These are phyloP conservation scores for Aspergillus brasiliensis DNA, from an alignment of 2,329 filamentous ascomycete genomes.

Conservation along the genomic window DNA sequence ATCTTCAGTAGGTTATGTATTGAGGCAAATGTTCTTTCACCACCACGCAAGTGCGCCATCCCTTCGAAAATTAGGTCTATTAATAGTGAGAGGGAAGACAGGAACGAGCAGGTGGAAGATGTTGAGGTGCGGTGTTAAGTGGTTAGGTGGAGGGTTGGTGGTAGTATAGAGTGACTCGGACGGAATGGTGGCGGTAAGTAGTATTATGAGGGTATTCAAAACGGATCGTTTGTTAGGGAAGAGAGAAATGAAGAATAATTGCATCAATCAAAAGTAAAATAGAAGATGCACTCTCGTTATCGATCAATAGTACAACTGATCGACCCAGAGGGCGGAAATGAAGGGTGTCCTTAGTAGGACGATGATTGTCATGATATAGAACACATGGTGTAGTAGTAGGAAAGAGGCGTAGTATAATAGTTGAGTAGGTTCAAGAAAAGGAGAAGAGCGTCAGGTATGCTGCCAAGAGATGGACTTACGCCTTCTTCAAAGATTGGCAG, in stretches of 20 bases:
- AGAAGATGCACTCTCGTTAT: slow-evolving; percentile 30
- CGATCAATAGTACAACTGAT: slow-evolving; percentile 31
- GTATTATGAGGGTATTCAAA: slow-evolving; percentile 8
- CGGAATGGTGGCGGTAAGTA: slow-evolving; percentile 8
- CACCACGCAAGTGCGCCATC: slow-evolving; percentile 37
- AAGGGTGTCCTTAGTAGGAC: slow-evolving; percentile 40
- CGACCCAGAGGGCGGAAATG: slow-evolving; percentile 29
- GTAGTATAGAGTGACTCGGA: slow-evolving; percentile 15
- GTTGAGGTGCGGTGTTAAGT: slow-evolving; percentile 11
- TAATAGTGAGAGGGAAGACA: slow-evolving; percentile 7
- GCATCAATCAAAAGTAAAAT: slow-evolving; percentile 20
- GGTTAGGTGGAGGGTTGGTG: not conserved
- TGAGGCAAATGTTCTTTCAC: slow-evolving; percentile 37
- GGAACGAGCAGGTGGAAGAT: slow-evolving; percentile 6
- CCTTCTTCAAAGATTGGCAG: slow-evolving; percentile 30
- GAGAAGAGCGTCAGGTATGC: slow-evolving; percentile 21
- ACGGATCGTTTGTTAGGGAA: slow-evolving; percentile 13
- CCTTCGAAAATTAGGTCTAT: slow-evolving; percentile 17
- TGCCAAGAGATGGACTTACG: slow-evolving; percentile 28
- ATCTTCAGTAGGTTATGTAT: slow-evolving; percentile 49
- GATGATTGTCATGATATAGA: slow-evolving; percentile 46
- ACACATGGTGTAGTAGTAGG: slow-evolving; percentile 32
- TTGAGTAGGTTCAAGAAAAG: slow-evolving; percentile 12
- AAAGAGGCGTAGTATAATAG: slow-evolving; percentile 7
- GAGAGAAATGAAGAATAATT: slow-evolving; percentile 14